phyloP scores from a whole-genome alignment of 352 stramenopile genomes.

The Globisporangium nunn region DNA sequence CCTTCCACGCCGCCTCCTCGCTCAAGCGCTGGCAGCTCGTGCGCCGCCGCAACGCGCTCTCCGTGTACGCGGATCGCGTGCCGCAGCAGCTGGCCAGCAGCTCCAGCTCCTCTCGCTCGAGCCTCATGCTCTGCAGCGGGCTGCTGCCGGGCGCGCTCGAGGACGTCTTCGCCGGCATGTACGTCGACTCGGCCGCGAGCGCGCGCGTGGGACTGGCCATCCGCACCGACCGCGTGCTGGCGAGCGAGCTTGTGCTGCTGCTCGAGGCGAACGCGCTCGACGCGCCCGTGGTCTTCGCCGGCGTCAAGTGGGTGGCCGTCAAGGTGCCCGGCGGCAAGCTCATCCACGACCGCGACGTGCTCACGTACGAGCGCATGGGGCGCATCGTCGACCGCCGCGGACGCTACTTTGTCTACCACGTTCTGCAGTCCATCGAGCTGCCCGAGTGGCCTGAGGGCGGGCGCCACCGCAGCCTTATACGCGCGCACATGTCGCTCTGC shows the following conservation, averaged over 20 bases:
- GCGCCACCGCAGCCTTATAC: conserved; percentile 20
- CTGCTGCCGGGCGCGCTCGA: conserved; percentile 49
- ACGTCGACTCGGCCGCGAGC: conserved; percentile 45
- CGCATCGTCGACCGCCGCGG: conserved; percentile 47
- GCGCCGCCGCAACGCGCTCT: conserved; percentile 45
- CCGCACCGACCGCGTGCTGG: conserved; percentile 39
- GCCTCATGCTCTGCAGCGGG: conserved; percentile 46
- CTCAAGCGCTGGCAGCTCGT: conserved; percentile 51
- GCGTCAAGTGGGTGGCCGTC: conserved; percentile 58
- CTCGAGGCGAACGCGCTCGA: conserved; percentile 38
- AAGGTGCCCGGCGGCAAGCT: conserved; percentile 30
- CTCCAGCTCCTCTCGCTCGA: conserved; percentile 19
- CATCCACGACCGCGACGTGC: conserved; percentile 46
- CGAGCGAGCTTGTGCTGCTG: conserved; percentile 49
- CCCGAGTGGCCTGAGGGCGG: conserved; percentile 36
- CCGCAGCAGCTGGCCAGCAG: not conserved
- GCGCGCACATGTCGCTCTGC: conserved; percentile 43
- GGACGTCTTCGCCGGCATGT: conserved; percentile 43
- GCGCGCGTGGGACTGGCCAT: conserved; percentile 40
- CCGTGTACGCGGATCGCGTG: conserved; percentile 31
- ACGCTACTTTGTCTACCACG: conserved; percentile 53
- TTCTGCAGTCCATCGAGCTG: conserved; percentile 54
- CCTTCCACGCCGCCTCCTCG: conserved; percentile 35
- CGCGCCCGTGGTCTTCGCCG: conserved; percentile 47
- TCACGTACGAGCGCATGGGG: conserved; percentile 53